Evolutionary conservation across 345 rosid genomes (phyloP).

Genomic region (Brassica carinata): DNA sequence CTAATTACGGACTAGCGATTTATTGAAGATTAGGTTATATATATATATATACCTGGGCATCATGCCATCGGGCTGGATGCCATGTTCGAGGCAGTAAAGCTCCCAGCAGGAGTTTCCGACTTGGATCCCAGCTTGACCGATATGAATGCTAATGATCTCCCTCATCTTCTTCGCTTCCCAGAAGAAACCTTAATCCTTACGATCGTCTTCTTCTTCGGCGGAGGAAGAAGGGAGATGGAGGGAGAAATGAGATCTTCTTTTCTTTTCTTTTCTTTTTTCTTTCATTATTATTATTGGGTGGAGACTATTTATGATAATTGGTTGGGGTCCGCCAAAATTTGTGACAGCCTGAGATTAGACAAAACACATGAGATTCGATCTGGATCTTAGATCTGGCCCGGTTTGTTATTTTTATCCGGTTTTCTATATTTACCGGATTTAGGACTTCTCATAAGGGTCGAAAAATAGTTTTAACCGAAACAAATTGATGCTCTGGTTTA

Average conservation of each 20-base stretch:
- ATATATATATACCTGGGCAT: conserved; percentile 52
- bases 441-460: background rate
- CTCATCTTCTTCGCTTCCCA: conserved; percentile 45
- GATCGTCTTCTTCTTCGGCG: background rate
- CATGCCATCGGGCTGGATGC: conserved; percentile 64
- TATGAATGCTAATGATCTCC: conserved; percentile 65
- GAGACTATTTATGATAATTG: conserved; percentile 32
- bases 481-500: background rate
- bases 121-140: conserved; percentile 68
- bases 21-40: background rate
- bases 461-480: conserved; percentile 5
- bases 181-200: conserved; percentile 23
- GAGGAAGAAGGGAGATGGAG: conserved; percentile 5
- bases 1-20: background rate
- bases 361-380: conserved; percentile 40
- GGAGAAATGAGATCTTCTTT: conserved; percentile 26
- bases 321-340: conserved; percentile 42
- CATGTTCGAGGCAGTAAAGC: conserved; percentile 54
- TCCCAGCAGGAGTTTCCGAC: conserved; percentile 71
- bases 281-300: background rate
- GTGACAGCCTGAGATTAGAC: conserved; percentile 41
- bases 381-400: conserved; percentile 31
- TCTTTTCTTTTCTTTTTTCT: background rate
- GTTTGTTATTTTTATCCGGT: conserved; percentile 12
- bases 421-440: conserved; percentile 3